phyloP scores from a whole-genome alignment of 2,329 filamentous ascomycete genomes.

The Penicillium nordicum region DNA sequence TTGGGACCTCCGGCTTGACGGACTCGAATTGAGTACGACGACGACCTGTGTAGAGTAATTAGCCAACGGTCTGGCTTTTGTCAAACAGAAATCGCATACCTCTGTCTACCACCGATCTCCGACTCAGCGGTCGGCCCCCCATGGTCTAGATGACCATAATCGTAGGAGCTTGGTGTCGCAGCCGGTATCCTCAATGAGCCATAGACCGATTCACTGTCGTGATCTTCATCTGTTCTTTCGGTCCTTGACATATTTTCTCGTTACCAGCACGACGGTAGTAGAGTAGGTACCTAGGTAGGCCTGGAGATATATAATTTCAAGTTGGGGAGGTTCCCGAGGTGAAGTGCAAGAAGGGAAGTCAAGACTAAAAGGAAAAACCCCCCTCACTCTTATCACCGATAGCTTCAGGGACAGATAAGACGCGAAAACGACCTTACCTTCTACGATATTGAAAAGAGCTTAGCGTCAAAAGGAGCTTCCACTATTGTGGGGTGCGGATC shows the following conservation, averaged over 20 bases:
- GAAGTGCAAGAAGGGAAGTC: neutral
- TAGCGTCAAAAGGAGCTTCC: conserved; percentile 6
- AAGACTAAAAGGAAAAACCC: neutral
- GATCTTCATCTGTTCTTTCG: conserved; percentile 4
- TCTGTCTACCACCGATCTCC: conserved; percentile 14
- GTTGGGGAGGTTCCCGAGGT: neutral
- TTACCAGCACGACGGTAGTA: neutral
- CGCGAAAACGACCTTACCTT: neutral
- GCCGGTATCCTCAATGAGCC: conserved; percentile 12
- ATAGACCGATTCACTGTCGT: conserved; percentile 3
- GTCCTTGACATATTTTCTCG: conserved; percentile 1
- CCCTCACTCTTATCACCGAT: conserved; percentile 10
- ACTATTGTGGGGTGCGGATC: conserved; percentile 9
- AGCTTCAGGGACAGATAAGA: conserved; percentile 6
- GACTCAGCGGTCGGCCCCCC: conserved; percentile 13
- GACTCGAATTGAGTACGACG: conserved; percentile 47
- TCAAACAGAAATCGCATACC: conserved; percentile 3
- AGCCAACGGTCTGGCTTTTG: neutral
- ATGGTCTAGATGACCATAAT: conserved; percentile 11
- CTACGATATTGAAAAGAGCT: conserved; percentile 3
- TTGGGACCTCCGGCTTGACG: conserved; percentile 82
- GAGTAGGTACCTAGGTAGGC: neutral
- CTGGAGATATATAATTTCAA: neutral
- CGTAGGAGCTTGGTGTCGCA: conserved; percentile 14
- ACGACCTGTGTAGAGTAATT: conserved; percentile 23